Base-by-base conservation (phyloP, 73 alveolate genomes). In the Paramecium sexaurelia region DNA sequence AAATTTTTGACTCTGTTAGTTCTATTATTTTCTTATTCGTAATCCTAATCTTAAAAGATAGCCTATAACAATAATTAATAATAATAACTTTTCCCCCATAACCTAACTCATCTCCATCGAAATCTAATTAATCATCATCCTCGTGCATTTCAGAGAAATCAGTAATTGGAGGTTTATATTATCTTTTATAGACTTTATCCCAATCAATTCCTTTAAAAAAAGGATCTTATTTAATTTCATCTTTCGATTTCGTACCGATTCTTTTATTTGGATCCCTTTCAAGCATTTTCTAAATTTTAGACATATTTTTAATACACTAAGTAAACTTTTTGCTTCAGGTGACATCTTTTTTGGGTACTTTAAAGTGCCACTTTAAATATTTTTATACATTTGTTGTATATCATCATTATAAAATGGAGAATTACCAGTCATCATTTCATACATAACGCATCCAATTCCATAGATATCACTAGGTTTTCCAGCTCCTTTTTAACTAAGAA, bases 231-330 rank as follows among this genome's bases (percentile, higher is more conserved):
- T 97, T 97, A 22, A 96, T 93, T 45, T 97, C 98, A 84, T 96
- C 97, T 57, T 95, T 96, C 22, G 97, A 95, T 9, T 85, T 91
- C 17, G 96, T 97, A 2, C 98, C 98, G 6, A 97, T 91, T 96
- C 99, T 95, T 56, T 95, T 95, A 19, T 95, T 94, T 1, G 98
- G 99, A 85, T 97, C 97, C 94, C 97, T 95, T 39, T 96, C 94
- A 24, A 95, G 92, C 82, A 95, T 84, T 85, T 91, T 96, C 92
- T 93, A 85, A 69, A 84, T 67, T 24, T 6, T 15, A 35, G 84
- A 51, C 6, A 19, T 5, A 19, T 3, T 37, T 37, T 1, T 75
- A 15, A 43, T 55, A 90, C 91, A 26, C 37, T 86, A 22, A 88
- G 35, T 41, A 88, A 40, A 24, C 71, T 69, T 88, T 71, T 88